A percentile compares a stretch with the other conserved stretches of the same genome.
Evolutionary conservation across 768 basidiomycete species (phyloP).

Genomic region (Psilocybe azurescens): DNA sequence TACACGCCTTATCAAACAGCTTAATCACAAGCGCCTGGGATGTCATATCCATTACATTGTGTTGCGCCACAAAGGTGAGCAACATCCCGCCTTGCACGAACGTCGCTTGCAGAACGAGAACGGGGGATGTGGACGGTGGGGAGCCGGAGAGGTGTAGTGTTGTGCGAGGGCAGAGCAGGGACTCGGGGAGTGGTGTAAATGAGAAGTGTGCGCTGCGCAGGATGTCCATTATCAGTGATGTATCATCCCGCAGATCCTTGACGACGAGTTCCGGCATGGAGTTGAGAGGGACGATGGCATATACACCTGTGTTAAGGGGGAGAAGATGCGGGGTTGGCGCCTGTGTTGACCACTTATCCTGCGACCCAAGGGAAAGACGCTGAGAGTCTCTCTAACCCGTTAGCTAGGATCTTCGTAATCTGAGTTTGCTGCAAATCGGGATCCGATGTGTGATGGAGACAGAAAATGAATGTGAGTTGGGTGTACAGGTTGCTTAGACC

Average conservation of each 20-base stretch:
- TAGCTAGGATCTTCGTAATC: constrained; percentile 17
- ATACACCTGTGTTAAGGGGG: constrained; percentile 18
- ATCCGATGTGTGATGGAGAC: constrained; percentile 11
- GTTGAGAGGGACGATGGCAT: constrained; percentile 22
- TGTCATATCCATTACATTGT: constrained; percentile 32
- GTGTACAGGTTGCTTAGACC: constrained; percentile 26
- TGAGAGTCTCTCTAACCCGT: constrained; percentile 28
- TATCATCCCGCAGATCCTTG: constrained; percentile 26
- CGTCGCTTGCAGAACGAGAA: constrained; percentile 31
- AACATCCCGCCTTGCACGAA: constrained; percentile 27
- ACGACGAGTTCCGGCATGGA: constrained; percentile 24
- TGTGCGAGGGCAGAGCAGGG: constrained; percentile 26
- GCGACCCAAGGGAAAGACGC: constrained; percentile 32
- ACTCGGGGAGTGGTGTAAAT: constrained; percentile 29
- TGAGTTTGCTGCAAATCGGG: constrained; percentile 6
- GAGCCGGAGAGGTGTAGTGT: constrained; percentile 20
- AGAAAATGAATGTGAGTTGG: constrained; percentile 28
- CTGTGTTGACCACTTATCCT: constrained; percentile 29
- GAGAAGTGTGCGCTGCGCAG: constrained; percentile 29
- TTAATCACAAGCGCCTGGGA: constrained; percentile 29
- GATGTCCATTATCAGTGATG: constrained; percentile 24
- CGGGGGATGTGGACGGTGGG: constrained; percentile 18
- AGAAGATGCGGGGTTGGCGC: not conserved
- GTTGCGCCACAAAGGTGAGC: constrained; percentile 31
- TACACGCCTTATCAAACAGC: constrained; percentile 30